Evolutionary conservation across 2,329 filamentous ascomycete genomes (phyloP).

Genomic region (Paramyrothecium roridum): DNA sequence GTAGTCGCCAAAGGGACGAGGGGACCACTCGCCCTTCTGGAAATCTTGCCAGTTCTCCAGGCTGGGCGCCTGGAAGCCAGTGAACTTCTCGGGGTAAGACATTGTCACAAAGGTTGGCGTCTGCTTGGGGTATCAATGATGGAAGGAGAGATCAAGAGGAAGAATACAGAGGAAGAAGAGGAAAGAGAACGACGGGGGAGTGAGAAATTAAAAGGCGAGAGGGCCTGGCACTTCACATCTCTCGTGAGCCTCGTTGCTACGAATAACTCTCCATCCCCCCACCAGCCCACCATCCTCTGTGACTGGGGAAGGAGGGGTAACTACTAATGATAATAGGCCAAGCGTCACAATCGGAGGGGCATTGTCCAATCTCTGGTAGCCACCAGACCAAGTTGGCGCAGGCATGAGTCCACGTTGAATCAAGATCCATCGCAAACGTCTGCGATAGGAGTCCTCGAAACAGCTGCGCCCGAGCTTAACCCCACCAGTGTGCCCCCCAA

Average conservation of each 20-base stretch:
- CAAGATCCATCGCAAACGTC: conserved; percentile 10
- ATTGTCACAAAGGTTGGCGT: conserved; percentile 26
- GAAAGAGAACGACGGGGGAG: background rate
- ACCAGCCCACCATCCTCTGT: background rate
- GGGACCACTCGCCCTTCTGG: conserved; percentile 71
- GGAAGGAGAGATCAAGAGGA: background rate
- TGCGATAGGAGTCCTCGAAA: conserved; percentile 11
- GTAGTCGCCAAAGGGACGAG: conserved; percentile 83
- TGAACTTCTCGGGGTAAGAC: conserved; percentile 58
- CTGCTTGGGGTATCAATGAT: background rate
- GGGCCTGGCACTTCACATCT: background rate
- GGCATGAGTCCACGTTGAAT: background rate
- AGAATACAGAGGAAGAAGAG: background rate
- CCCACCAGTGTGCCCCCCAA: conserved; percentile 6
- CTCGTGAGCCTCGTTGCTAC: background rate
- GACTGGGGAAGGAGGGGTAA: background rate
- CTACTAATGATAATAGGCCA: background rate
- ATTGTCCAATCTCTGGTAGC: background rate
- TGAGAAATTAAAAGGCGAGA: background rate
- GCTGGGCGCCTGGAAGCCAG: conserved; percentile 57
- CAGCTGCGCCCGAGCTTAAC: conserved; percentile 4
- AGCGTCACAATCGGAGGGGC: background rate
- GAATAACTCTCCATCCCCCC: background rate
- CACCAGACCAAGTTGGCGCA: background rate
- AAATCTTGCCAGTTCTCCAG: conserved; percentile 56